phyloP scores from a whole-genome alignment of 169 alveolate species.

The Plasmodium chabaudi region DNA sequence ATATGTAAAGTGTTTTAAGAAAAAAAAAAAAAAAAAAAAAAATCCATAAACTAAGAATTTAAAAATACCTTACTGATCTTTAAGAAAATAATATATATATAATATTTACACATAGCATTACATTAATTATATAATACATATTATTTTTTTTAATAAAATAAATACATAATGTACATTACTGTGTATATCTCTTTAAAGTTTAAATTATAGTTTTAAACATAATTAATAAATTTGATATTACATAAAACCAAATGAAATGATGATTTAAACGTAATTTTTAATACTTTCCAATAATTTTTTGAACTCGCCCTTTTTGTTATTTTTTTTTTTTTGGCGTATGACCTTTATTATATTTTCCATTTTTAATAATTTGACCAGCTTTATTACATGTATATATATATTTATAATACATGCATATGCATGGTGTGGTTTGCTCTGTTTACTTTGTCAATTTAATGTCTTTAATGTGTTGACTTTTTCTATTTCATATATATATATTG shows the following conservation, averaged over 20 bases:
- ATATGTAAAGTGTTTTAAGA: no score
- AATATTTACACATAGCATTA: no score
- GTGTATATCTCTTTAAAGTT: conserved; percentile 18
- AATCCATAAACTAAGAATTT: not conserved
- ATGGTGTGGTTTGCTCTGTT: not conserved
- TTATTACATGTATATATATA: not conserved
- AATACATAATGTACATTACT: not conserved
- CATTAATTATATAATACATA: no score
- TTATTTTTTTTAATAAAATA: no score
- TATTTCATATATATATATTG: no score
- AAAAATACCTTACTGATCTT: no score
- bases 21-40: conserved; percentile 1
- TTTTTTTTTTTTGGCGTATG: conserved; percentile 11
- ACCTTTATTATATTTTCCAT: not conserved
- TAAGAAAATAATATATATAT: no score
- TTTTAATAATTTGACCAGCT: conserved; percentile 3
- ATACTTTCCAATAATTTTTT: conserved; percentile 20
- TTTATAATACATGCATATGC: conserved; percentile 1
- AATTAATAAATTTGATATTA: conserved; percentile 45
- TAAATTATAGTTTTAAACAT: conserved; percentile 10
- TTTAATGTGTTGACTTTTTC: no score
- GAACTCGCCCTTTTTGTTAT: conserved; percentile 35
- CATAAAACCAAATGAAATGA: conserved; percentile 1
- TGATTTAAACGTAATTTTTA: conserved; percentile 1
- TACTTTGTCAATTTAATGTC: not conserved